Percentiles rank a stretch among this genome's conserved stretches.
Conservation (phyloP, 176 grass and related monocot genomes). For the Tuctoria greenei region DNA sequence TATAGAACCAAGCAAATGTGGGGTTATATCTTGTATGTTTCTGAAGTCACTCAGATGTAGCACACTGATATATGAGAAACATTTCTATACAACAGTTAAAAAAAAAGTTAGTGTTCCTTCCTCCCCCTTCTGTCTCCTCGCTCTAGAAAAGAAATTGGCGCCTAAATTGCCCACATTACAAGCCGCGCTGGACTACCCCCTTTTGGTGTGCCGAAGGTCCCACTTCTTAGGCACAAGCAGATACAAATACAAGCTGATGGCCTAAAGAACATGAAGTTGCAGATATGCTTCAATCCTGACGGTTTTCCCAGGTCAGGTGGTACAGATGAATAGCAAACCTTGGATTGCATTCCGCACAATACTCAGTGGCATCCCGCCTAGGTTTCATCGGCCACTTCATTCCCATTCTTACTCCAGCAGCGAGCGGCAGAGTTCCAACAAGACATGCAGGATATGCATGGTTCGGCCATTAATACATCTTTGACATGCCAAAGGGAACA, state of each 20-base stretch:
- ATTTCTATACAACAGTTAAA: constrained; percentile 50
- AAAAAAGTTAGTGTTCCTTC: constrained; percentile 41
- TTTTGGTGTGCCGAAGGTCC: constrained; percentile 31
- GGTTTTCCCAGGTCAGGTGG: constrained; percentile 18
- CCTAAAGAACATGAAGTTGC: constrained; percentile 11
- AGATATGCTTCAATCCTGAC: not conserved
- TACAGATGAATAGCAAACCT: constrained; percentile 19
- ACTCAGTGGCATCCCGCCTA: not conserved
- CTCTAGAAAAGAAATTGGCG: constrained; percentile 50
- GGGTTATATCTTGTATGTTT: constrained; percentile 27
- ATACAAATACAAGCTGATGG: constrained; percentile 43
- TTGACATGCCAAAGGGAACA: constrained; percentile 69
- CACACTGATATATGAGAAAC: constrained; percentile 41
- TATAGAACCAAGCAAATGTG: constrained; percentile 1
- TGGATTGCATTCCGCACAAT: constrained; percentile 5
- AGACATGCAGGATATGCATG: constrained; percentile 24
- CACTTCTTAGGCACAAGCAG: constrained; percentile 22
- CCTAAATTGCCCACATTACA: constrained; percentile 47
- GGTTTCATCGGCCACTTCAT: constrained; percentile 29
- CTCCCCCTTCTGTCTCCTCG: constrained; percentile 53
- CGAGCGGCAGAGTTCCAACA: constrained; percentile 9
- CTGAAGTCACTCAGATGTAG: constrained; percentile 26
- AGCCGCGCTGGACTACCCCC: constrained; percentile 37
- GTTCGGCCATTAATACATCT: constrained; percentile 65
- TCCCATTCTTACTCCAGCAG: not conserved